Conservation (phyloP, 352 stramenopile species). For the Pythium guiyangense region DNA sequence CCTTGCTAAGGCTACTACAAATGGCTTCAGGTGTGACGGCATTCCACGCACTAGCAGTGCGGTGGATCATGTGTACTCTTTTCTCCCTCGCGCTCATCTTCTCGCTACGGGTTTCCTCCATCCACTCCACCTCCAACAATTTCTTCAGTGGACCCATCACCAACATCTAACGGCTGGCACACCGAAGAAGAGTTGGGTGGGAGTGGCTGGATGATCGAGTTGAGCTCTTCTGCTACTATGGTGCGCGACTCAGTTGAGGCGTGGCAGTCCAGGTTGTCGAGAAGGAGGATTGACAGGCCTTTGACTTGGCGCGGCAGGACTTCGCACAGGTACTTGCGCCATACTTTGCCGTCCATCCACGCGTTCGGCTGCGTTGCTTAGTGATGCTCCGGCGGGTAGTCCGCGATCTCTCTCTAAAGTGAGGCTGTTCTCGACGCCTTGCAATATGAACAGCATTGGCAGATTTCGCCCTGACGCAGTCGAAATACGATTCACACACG, state of each 20-base stretch:
- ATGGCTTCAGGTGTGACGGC: too few relatives aligned
- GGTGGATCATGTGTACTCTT: neutral
- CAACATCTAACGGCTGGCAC: neutral
- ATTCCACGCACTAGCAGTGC: too few relatives aligned
- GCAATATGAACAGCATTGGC: too few relatives aligned
- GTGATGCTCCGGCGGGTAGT: too few relatives aligned
- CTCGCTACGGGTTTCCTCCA: neutral
- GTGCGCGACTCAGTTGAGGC: neutral
- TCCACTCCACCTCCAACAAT: too few relatives aligned
- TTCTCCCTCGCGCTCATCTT: neutral
- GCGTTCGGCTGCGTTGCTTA: neutral
- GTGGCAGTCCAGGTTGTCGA: slow-evolving; percentile 1
- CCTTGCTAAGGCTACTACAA: too few relatives aligned
- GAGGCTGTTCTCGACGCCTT: too few relatives aligned
- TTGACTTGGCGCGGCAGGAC: neutral
- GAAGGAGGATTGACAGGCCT: neutral
- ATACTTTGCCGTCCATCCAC: neutral
- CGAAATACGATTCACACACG: too few relatives aligned
- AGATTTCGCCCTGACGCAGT: too few relatives aligned
- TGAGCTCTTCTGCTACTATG: neutral
- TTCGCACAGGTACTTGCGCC: neutral
- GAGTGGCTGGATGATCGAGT: neutral
- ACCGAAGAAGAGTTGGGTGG: neutral
- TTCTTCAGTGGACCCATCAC: slow-evolving; percentile 1
- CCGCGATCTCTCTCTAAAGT: too few relatives aligned